Evolutionary conservation across 108 stramenopile genomes (phyloP), one percentile per base, ranked within the genome.

Genomic region (Skeletonema grethae): DNA sequence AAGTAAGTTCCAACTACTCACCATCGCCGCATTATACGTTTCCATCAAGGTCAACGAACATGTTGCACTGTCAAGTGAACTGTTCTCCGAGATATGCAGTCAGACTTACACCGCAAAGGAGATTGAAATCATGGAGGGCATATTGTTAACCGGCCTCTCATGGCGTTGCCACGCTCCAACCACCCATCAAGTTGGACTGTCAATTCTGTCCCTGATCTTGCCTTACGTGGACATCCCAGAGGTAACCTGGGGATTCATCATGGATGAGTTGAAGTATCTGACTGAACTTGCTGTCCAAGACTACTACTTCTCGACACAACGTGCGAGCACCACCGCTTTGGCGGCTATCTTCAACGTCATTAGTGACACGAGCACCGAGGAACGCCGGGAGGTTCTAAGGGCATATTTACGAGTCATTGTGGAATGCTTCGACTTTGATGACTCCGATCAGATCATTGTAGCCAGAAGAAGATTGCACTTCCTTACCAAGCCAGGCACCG

Each of bases 41-140:
- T 69, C 88, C 16, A 65, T 85, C 35, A 89, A 89, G 63, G 74
- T 85, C 24, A 68, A 87, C 56, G 84, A 84, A 67, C 76, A 58
- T 5, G 57, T 77, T 28, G 87, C 82, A 7, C 61, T 92, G 18
- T 66, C 76, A 13, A 72, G 82, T 9, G 57, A 77, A 2, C 41
- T 87, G 12, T 70, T 91, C 38, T 85, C 85, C 11, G 69, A 64
- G 22, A 61, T 88, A n/a, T 82, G 82, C 60, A 83, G 78, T n/a
- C 85, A 86, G 7, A 50, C 53, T 12, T 83, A 84, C 68, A 69
- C 72, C 3, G 65, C 58, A 7, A 24, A 67, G 20, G 79, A 91
- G 4, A 83, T 91, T 24, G 84, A 83, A 43, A 71, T 31, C 28
- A 86, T 86, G 84, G 90, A 91, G 66, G 5, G 58, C 10, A 55